Conservation (phyloP, 805 yeast species). For the Wickerhamomyces ciferrii region DNA sequence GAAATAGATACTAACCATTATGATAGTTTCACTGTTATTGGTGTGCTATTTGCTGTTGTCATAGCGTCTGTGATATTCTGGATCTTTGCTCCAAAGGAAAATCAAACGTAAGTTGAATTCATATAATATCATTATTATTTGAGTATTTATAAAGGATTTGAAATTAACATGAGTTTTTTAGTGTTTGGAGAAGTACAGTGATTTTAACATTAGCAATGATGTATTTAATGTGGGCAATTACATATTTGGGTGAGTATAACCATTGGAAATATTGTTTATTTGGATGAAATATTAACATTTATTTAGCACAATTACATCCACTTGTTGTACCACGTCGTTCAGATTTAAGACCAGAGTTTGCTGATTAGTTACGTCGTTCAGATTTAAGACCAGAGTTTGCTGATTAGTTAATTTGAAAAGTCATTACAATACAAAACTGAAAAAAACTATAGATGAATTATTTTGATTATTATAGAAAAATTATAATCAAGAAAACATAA, state of each 20-base stretch:
- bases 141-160: background rate
- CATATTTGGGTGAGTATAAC: slow-evolving; percentile 61
- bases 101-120: slow-evolving; percentile 49
- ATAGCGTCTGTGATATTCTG: slow-evolving; percentile 65
- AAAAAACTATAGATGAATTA: no score
- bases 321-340: slow-evolving; percentile 86
- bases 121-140: slow-evolving; percentile 3
- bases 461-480: no score
- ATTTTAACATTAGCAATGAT: slow-evolving; percentile 71
- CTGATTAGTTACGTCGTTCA: slow-evolving; percentile 55
- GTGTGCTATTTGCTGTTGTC: slow-evolving; percentile 54
- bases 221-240: slow-evolving; percentile 88
- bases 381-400: slow-evolving; percentile 63
- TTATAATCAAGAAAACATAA: no score
- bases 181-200: slow-evolving; percentile 69
- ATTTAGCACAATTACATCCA: slow-evolving; percentile 71
- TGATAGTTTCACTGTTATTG: slow-evolving; percentile 49
- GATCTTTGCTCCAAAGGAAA: slow-evolving; percentile 81
- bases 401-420: background rate
- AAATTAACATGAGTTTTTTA: slow-evolving; percentile 16
- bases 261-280: background rate
- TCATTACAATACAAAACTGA: background rate
- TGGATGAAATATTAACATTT: slow-evolving; percentile 4
- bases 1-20: background rate
- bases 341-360: slow-evolving; percentile 78